Evolutionary conservation across 2,329 filamentous ascomycete species (phyloP), one percentile per base, ranked within the genome.

Genomic region (Alternaria panax): DNA sequence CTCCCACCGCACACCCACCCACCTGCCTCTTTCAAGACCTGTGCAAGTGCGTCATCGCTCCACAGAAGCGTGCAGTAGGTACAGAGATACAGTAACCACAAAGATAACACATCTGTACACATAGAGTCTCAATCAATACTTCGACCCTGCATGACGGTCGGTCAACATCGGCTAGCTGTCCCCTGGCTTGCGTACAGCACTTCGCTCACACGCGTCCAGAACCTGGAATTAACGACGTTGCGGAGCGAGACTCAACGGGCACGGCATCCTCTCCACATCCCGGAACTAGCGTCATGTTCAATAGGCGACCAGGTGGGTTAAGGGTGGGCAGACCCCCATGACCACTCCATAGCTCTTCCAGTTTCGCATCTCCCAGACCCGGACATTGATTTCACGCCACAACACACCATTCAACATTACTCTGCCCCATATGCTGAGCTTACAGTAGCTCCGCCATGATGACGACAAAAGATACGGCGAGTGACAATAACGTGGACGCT

Each of bases 281-380:
- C 51, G 24, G 59, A 42, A 40, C 34, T 62, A 62, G 56, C 56
- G 45, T 32, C 32, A 40, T 48, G 25, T 34, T 56, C 24, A 36
- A 59, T 38, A 54, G 54, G 59, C 51, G 36, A 28, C 50, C 20
- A 32, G 42, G 42, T 43, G 22, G 34, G 32, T 47, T 42, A 55
- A 59, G 34, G 25, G 47, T 54, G 22, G 32, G 32, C 42, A 14
- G 32, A 20, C 27, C 46, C 59, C 40, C 55, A 46, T 52, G 48
- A 57, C 43, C 22, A 27, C 11, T 40, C 25, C 30, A 47, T 27
- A 22, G 50, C 22, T 8, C 40, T 57, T 32, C 18, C 14, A 52
- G 38, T 40, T 32, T 43, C 22, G 30, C 20, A 47, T 51, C 27
- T 24, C 20, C 27, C 32, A 48, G 22, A 46, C 27, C 25, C 9